A percentile compares a stretch with the other conserved stretches of the same genome.
These are phyloP conservation scores for Malus hybrid DNA, from an alignment of 331 rosid species.

Conservation along the genomic window DNA sequence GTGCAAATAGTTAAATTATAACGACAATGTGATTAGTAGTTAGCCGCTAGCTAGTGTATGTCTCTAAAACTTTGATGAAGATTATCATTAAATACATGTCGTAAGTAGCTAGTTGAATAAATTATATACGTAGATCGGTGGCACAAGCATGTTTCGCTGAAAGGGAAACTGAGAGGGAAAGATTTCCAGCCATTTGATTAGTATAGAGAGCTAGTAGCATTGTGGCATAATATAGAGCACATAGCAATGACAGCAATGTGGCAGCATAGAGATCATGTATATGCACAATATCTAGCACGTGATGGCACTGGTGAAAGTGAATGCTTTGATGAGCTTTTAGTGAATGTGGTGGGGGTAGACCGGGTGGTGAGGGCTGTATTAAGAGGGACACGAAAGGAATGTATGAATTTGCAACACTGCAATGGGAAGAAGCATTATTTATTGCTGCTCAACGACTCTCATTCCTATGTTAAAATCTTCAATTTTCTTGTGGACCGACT, in stretches of 20 bases:
- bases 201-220: too few relatives aligned
- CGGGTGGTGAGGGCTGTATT: background rate
- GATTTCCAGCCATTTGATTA: too few relatives aligned
- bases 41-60: too few relatives aligned
- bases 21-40: too few relatives aligned
- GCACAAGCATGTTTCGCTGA: background rate
- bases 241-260: slow-evolving; percentile 10
- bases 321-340: background rate
- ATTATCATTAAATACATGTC: background rate
- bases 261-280: slow-evolving; percentile 23
- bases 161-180: too few relatives aligned
- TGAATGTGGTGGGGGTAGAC: background rate
- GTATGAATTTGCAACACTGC: background rate
- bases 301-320: background rate
- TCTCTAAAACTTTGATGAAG: too few relatives aligned
- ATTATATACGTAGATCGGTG: background rate
- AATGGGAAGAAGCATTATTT: background rate
- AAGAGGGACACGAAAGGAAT: background rate
- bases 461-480: background rate
- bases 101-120: background rate
- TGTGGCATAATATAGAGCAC: background rate
- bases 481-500: background rate
- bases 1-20: too few relatives aligned
- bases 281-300: background rate
- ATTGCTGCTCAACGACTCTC: background rate